phyloP scores from a whole-genome alignment of 495 filamentous ascomycete species.

The Aspergillus coremiiformis region DNA sequence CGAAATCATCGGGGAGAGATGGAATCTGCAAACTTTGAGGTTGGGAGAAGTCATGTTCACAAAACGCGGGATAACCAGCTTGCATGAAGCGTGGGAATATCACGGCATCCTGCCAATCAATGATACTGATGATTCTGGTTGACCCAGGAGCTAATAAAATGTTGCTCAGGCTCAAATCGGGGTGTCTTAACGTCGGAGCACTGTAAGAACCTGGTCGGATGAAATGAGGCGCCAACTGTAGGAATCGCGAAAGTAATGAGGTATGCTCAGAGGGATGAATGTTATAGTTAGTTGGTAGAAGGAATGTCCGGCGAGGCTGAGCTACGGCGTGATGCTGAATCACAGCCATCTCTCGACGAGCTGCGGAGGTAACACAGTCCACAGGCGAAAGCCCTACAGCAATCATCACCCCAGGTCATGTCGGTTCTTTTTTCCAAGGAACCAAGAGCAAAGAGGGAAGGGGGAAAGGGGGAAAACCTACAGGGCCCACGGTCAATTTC shows the following conservation, averaged over 20 bases:
- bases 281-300: slow-evolving; percentile 25
- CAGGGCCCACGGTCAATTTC: slow-evolving; percentile 34
- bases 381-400: slow-evolving; percentile 22
- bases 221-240: slow-evolving; percentile 25
- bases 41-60: slow-evolving; percentile 26
- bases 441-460: neutral
- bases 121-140: slow-evolving; percentile 27
- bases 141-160: slow-evolving; percentile 27
- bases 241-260: slow-evolving; percentile 24
- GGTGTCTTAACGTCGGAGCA: slow-evolving; percentile 26
- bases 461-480: slow-evolving; percentile 13
- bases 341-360: slow-evolving; percentile 26
- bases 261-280: slow-evolving; percentile 24
- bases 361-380: slow-evolving; percentile 27
- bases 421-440: neutral
- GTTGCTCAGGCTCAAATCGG: slow-evolving; percentile 27
- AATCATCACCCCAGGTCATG: slow-evolving; percentile 14
- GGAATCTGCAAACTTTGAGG: slow-evolving; percentile 27
- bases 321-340: slow-evolving; percentile 24
- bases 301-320: slow-evolving; percentile 28
- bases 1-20: slow-evolving; percentile 25
- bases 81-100: slow-evolving; percentile 29
- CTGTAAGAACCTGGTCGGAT: slow-evolving; percentile 15
- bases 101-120: slow-evolving; percentile 29
- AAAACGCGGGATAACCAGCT: slow-evolving; percentile 34